Evolutionary conservation across 805 yeast species (phyloP).

Genomic region (Saccharomycopsis microspora): DNA sequence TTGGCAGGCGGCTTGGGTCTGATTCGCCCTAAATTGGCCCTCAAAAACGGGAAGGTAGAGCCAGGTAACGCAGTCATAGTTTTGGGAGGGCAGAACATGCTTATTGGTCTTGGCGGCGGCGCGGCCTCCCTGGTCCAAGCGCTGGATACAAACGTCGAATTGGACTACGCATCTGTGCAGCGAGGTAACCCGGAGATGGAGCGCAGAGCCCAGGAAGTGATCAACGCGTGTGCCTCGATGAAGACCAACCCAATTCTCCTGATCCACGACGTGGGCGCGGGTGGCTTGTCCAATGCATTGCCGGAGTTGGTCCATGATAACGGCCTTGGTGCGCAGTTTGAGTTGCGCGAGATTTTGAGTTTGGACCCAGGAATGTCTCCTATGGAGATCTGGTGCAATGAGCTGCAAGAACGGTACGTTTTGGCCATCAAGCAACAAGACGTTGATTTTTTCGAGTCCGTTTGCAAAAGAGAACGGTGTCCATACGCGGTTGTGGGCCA

Average conservation of each 20-base stretch:
- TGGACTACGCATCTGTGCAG: slow-evolving; percentile 98
- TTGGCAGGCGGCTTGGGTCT: slow-evolving; percentile 99
- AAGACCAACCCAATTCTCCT: slow-evolving; percentile 84
- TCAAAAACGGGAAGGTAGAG: slow-evolving; percentile 78
- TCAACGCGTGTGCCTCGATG: slow-evolving; percentile 82
- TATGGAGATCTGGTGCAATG: slow-evolving; percentile 99
- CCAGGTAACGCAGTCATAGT: slow-evolving; percentile 90
- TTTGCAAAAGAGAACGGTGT: slow-evolving; percentile 93
- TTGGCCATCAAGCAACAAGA: slow-evolving; percentile 80
- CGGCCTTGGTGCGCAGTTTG: slow-evolving; percentile 87
- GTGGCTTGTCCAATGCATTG: slow-evolving; percentile 93
- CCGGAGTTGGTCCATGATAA: slow-evolving; percentile 98
- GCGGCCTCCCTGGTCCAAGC: slow-evolving; percentile 97
- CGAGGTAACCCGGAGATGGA: slow-evolving; percentile 99
- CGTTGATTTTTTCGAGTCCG: slow-evolving; percentile 54
- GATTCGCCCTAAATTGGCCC: slow-evolving; percentile 83
- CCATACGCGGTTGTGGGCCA: slow-evolving; percentile 92
- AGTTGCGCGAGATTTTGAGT: slow-evolving; percentile 79
- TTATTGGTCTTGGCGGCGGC: slow-evolving; percentile 98
- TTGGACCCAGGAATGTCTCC: slow-evolving; percentile 98
- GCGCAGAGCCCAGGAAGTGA: slow-evolving; percentile 97
- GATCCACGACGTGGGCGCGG: slow-evolving; percentile 99
- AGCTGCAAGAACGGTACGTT: slow-evolving; percentile 97
- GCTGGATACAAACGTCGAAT: slow-evolving; percentile 90
- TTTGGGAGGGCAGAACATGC: slow-evolving; percentile 95